These are phyloP conservation scores for Trypanosoma lewisi DNA, from an alignment of 208 protist species.

Conservation along the genomic window DNA sequence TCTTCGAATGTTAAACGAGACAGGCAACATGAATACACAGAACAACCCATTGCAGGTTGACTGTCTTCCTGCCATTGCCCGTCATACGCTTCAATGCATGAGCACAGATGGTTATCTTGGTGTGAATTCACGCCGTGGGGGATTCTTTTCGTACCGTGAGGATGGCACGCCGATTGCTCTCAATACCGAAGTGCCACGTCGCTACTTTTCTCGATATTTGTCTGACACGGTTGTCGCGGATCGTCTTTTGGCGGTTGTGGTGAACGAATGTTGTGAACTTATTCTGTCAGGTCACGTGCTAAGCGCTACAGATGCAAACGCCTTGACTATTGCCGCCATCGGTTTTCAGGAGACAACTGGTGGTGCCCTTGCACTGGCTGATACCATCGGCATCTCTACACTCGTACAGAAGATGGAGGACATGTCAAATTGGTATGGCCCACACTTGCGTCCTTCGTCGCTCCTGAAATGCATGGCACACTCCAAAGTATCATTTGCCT, in stretches of 20 bases:
- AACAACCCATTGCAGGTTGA: conserved; percentile 15
- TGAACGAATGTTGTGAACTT: conserved; percentile 62
- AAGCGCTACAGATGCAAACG: conserved; percentile 46
- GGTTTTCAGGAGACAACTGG: conserved; percentile 59
- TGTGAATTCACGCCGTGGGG: conserved; percentile 29
- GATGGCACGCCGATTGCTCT: conserved; percentile 11
- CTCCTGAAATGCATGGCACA: conserved; percentile 47
- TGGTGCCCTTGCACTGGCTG: conserved; percentile 56
- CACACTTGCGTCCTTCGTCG: conserved; percentile 57
- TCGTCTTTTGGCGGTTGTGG: conserved; percentile 57
- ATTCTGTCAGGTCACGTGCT: conserved; percentile 42
- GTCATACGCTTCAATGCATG: conserved; percentile 30
- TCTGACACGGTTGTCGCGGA: conserved; percentile 41
- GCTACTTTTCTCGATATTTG: conserved; percentile 33
- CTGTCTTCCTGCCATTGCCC: conserved; percentile 9
- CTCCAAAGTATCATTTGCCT: conserved; percentile 37
- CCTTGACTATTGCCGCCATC: conserved; percentile 57
- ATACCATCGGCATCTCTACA: conserved; percentile 33
- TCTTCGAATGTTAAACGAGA: conserved; percentile 36
- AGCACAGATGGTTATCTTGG: conserved; percentile 42
- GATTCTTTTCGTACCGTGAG: conserved; percentile 39
- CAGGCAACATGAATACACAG: conserved; percentile 4
- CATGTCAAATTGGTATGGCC: conserved; percentile 37
- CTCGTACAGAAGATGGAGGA: conserved; percentile 38
- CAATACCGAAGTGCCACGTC: conserved; percentile 12